Conservation (phyloP, 2,329 filamentous ascomycete genomes). For the Didymella keratinophila region DNA sequence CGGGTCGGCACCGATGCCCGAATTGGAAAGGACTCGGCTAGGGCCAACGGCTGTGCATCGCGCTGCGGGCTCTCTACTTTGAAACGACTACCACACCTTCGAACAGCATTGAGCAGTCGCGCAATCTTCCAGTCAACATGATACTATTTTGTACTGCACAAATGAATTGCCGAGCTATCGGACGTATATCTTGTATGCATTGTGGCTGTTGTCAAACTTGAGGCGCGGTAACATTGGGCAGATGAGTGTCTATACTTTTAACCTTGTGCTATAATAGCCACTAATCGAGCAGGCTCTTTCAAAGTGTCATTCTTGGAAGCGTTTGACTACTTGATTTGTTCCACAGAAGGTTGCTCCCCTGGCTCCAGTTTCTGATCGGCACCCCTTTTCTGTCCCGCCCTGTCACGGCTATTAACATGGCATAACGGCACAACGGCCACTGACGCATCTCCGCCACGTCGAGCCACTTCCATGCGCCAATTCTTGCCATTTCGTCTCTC, state of each 20-base stretch:
- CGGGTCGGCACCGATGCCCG: conserved; percentile 3
- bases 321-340: conserved; percentile 28
- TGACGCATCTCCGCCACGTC: conserved; percentile 32
- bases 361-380: conserved; percentile 26
- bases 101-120: not conserved
- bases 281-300: conserved; percentile 25
- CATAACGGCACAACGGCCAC: conserved; percentile 35
- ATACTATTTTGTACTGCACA: not conserved
- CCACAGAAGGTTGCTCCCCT: conserved; percentile 20
- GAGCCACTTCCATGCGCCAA: conserved; percentile 1
- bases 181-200: too few relatives aligned
- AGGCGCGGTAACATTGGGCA: not conserved
- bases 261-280: conserved; percentile 40
- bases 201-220: not conserved
- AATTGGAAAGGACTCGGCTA: conserved; percentile 3
- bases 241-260: conserved; percentile 23
- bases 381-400: conserved; percentile 23
- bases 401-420: conserved; percentile 33
- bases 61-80: not conserved
- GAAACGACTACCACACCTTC: not conserved
- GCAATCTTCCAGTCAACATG: too few relatives aligned
- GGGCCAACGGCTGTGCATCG: conserved; percentile 9
- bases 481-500: not conserved
- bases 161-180: not conserved
- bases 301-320: conserved; percentile 20